phyloP scores from a whole-genome alignment of 108 stramenopile genomes.

The Aureococcus anophagefferens region DNA sequence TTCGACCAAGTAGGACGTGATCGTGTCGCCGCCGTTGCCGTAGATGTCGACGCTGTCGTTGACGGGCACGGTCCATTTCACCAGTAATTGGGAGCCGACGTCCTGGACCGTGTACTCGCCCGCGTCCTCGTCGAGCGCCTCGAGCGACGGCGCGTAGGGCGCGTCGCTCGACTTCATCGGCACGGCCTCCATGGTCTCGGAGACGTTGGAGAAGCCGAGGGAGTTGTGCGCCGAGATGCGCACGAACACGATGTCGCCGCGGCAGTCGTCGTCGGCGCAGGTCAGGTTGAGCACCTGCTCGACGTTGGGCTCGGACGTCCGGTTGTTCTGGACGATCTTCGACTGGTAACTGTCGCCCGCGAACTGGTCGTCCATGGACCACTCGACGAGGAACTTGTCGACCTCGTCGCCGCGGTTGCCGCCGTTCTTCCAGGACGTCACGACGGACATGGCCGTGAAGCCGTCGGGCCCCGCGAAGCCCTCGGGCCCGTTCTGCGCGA shows the following conservation, averaged over 20 bases:
- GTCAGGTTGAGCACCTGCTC: conserved; percentile 13
- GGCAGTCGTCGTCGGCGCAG: conserved; percentile 14
- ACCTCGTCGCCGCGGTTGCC: conserved; percentile 43
- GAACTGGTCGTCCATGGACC: conserved; percentile 36
- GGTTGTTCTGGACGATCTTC: background rate
- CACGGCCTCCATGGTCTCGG: background rate
- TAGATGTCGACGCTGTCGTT: conserved; percentile 29
- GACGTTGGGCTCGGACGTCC: background rate
- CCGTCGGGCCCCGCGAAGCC: background rate
- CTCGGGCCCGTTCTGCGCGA: background rate
- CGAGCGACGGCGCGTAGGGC: background rate
- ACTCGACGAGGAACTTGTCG: conserved; percentile 56
- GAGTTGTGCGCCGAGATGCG: conserved; percentile 59
- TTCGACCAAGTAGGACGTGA: conserved; percentile 45
- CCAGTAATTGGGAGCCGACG: background rate
- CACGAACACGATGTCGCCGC: conserved; percentile 39
- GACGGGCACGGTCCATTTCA: background rate
- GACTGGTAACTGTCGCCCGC: background rate
- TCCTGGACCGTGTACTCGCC: background rate
- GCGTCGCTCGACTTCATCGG: background rate
- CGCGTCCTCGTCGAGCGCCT: background rate
- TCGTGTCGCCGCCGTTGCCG: conserved; percentile 43
- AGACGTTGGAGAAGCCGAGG: conserved; percentile 32
- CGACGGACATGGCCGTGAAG: conserved; percentile 43
- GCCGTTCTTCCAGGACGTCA: conserved; percentile 41